Conservation (phyloP, 2,329 filamentous ascomycete genomes). For the Paraphoma chrysanthemicola region DNA sequence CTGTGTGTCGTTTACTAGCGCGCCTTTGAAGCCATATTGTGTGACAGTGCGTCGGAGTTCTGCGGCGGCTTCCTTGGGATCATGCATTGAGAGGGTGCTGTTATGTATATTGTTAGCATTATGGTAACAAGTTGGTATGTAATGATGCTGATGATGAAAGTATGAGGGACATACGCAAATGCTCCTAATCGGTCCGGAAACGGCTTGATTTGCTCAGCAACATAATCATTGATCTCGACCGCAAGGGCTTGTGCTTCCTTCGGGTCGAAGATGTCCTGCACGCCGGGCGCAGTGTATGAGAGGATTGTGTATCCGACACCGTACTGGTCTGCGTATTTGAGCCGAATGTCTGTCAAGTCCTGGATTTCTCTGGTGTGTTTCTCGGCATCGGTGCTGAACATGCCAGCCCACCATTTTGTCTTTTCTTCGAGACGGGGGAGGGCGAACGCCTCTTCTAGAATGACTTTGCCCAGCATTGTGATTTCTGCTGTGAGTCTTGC, state of each 20-base stretch:
- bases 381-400: conserved; percentile 66
- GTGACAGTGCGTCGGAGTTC: conserved; percentile 63
- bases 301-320: conserved; percentile 58
- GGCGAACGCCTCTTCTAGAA: conserved; percentile 68
- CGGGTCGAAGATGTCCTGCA: conserved; percentile 56
- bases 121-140: neutral
- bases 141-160: neutral
- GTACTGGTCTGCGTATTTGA: conserved; percentile 54
- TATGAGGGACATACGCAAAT: conserved; percentile 10
- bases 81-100: conserved; percentile 53
- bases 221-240: conserved; percentile 56
- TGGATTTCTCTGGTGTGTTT: conserved; percentile 65
- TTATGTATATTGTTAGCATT: too few relatives aligned
- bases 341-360: conserved; percentile 52
- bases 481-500: neutral
- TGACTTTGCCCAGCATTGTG: conserved; percentile 66
- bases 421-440: conserved; percentile 65
- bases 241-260: conserved; percentile 54
- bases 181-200: conserved; percentile 51
- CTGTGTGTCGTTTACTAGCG: conserved; percentile 64
- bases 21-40: conserved; percentile 50
- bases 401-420: conserved; percentile 66
- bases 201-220: conserved; percentile 52
- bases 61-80: conserved; percentile 57
- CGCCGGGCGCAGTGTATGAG: conserved; percentile 57